A percentile compares a stretch with the other conserved stretches of the same genome.
Evolutionary conservation across 345 rosid species (phyloP).

Genomic region (Boechera retrofracta): DNA sequence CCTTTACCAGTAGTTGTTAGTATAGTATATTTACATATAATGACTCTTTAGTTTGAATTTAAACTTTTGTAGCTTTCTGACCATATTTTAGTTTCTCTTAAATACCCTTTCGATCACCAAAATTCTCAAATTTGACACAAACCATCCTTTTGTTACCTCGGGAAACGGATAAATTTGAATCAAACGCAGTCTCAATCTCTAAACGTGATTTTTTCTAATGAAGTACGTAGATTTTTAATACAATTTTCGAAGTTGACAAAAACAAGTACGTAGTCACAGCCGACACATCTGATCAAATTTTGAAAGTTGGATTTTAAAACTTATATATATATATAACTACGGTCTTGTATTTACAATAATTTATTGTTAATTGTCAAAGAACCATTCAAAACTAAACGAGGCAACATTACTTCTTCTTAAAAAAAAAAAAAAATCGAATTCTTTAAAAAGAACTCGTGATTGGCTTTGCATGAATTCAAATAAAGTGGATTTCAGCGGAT

Average conservation of each 20-base stretch:
- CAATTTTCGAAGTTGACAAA: not conserved
- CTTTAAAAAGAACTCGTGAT: not conserved
- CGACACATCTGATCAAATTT: slow-evolving; percentile 20
- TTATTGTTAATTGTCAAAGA: not conserved
- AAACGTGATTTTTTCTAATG: slow-evolving; percentile 24
- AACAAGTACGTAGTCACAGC: slow-evolving; percentile 26
- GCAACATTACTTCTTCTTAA: not conserved
- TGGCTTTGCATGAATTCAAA: slow-evolving; percentile 26
- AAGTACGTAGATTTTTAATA: not conserved
- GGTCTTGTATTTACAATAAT: not conserved
- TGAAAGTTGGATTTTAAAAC: not conserved
- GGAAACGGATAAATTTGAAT: slow-evolving; percentile 31
- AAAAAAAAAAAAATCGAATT: not conserved
- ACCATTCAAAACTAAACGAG: slow-evolving; percentile 21
- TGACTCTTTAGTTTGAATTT: slow-evolving; percentile 40
- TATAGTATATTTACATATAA: not conserved
- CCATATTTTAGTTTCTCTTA: slow-evolving; percentile 25
- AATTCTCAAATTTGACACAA: slow-evolving; percentile 14
- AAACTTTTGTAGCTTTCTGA: slow-evolving; percentile 36
- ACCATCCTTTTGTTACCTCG: slow-evolving; percentile 10
- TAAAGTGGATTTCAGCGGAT: not conserved
- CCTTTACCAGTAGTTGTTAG: slow-evolving; percentile 19
- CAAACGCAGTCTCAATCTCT: slow-evolving; percentile 21
- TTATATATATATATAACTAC: not conserved
- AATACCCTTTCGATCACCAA: slow-evolving; percentile 24